These are phyloP conservation scores for Talaromyces sp. DNA, from an alignment of 2,329 filamentous ascomycete species.

Conservation along the genomic window DNA sequence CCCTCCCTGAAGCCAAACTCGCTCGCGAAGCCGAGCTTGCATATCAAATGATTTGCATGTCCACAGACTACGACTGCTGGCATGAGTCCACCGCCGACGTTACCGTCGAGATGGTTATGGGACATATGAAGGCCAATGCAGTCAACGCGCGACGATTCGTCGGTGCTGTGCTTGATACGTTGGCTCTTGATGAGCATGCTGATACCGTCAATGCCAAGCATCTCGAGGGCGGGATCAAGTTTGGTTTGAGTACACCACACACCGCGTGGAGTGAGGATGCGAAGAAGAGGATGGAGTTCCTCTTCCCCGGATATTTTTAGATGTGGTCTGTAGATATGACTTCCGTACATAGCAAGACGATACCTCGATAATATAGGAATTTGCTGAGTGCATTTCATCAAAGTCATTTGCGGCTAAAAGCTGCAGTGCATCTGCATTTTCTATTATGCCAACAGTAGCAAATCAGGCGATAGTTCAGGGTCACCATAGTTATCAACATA, in stretches of 20 bases:
- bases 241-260: constrained; percentile 80
- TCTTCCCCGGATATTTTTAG: constrained; percentile 77
- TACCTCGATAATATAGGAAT: background rate
- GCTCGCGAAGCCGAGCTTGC: constrained; percentile 93
- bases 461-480: background rate
- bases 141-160: constrained; percentile 83
- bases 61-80: constrained; percentile 99
- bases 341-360: background rate
- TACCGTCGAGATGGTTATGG: constrained; percentile 95
- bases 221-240: constrained; percentile 70
- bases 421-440: background rate
- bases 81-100: constrained; percentile 73
- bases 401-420: background rate
- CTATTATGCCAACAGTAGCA: background rate
- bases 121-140: constrained; percentile 90
- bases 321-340: background rate
- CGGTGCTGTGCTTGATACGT: constrained; percentile 79
- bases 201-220: constrained; percentile 78
- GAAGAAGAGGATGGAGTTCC: constrained; percentile 74
- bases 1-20: constrained; percentile 90
- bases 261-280: constrained; percentile 70
- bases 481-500: background rate
- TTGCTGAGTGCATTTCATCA: background rate
- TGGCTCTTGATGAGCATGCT: constrained; percentile 71
- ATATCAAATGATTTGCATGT: constrained; percentile 99